Evolutionary conservation across 2,329 filamentous ascomycete species (phyloP).

Genomic region (Coleophoma eucalyptorum): DNA sequence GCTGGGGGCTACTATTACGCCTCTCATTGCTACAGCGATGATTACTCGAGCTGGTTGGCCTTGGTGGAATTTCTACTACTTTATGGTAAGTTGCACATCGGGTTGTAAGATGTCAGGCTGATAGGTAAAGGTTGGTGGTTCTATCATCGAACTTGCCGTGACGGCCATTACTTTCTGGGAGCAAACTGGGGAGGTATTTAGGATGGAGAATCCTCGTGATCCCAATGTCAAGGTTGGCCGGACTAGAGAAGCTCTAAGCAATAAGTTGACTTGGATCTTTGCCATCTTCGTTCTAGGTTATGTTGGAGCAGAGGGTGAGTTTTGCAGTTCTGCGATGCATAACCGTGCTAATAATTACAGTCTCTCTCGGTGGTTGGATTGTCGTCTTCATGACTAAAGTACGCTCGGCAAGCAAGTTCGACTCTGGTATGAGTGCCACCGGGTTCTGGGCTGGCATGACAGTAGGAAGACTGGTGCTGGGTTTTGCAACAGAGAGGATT

Average conservation of each 20-base stretch:
- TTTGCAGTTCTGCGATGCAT: slow-evolving; percentile 53
- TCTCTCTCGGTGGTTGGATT: slow-evolving; percentile 76
- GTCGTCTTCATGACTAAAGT: slow-evolving; percentile 84
- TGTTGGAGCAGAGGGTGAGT: slow-evolving; percentile 61
- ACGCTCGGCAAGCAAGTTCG: slow-evolving; percentile 63
- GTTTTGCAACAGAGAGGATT: slow-evolving; percentile 70
- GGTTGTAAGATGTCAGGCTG: neutral
- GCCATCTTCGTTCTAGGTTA: slow-evolving; percentile 75
- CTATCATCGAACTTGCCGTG: slow-evolving; percentile 50
- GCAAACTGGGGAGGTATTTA: slow-evolving; percentile 54
- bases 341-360: slow-evolving; percentile 59
- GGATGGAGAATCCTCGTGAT: slow-evolving; percentile 46
- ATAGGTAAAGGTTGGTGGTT: slow-evolving; percentile 41
- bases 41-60: slow-evolving; percentile 55
- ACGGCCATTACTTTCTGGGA: slow-evolving; percentile 58
- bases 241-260: slow-evolving; percentile 30
- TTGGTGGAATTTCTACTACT: slow-evolving; percentile 75
- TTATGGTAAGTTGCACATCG: slow-evolving; percentile 52
- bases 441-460: slow-evolving; percentile 85
- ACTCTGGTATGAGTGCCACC: slow-evolving; percentile 71
- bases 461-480: slow-evolving; percentile 66
- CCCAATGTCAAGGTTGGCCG: slow-evolving; percentile 13
- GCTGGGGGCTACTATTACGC: slow-evolving; percentile 64
- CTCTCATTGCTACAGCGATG: slow-evolving; percentile 70
- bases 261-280: slow-evolving; percentile 65